These are phyloP conservation scores for Podosphaera fusca DNA, from an alignment of 2,329 filamentous ascomycete genomes.

Conservation along the genomic window DNA sequence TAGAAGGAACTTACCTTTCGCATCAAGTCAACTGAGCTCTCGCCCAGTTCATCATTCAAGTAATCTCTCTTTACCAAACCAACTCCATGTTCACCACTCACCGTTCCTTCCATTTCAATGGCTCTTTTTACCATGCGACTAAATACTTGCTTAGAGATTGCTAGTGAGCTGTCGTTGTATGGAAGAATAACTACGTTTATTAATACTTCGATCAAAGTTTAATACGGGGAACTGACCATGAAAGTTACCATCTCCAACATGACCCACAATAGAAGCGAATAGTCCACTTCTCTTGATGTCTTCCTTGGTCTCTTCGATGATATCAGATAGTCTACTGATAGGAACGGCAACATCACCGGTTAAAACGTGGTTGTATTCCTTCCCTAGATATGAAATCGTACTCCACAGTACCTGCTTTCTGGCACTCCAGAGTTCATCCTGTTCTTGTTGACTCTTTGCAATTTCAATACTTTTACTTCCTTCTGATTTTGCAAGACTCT, in stretches of 20 bases:
- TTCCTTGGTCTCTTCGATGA: slow-evolving; percentile 55
- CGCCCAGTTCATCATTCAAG: slow-evolving; percentile 52
- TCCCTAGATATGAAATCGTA: slow-evolving; percentile 39
- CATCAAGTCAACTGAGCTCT: slow-evolving; percentile 59
- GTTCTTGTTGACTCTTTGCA: slow-evolving; percentile 44
- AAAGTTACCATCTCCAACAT: slow-evolving; percentile 60
- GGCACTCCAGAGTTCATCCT: slow-evolving; percentile 59
- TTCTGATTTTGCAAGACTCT: slow-evolving; percentile 33
- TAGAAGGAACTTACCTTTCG: slow-evolving; percentile 32
- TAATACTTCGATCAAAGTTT: background rate
- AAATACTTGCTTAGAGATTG: slow-evolving; percentile 45
- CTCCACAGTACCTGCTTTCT: slow-evolving; percentile 70
- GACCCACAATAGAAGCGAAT: slow-evolving; percentile 41
- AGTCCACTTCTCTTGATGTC: slow-evolving; percentile 33
- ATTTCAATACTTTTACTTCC: slow-evolving; percentile 56
- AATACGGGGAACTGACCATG: slow-evolving; percentile 23
- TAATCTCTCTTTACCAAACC: slow-evolving; percentile 72
- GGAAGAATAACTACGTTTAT: slow-evolving; percentile 24
- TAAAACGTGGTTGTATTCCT: slow-evolving; percentile 51
- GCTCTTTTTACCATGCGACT: slow-evolving; percentile 72
- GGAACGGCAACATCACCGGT: slow-evolving; percentile 74
- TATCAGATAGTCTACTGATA: slow-evolving; percentile 46
- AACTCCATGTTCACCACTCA: slow-evolving; percentile 68
- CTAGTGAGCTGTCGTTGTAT: slow-evolving; percentile 44
- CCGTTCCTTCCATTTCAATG: slow-evolving; percentile 65